Percentiles rank a stretch among this genome's conserved stretches.
Conservation (phyloP, 768 basidiomycete species). For the Hypholoma sublateritium region DNA sequence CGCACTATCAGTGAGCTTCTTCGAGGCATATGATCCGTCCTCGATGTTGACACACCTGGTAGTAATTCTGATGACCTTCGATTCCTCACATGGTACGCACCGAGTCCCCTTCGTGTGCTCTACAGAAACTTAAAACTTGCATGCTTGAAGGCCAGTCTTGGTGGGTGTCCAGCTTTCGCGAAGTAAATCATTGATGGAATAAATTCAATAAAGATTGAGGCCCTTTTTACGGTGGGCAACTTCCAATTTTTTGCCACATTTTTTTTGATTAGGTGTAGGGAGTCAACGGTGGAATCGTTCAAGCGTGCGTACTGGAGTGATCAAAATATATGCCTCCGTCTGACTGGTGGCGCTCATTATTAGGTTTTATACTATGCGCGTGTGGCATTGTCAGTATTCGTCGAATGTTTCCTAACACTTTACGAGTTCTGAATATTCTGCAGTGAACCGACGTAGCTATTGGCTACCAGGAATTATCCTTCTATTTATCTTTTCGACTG, state of each 20-base stretch:
- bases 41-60: background rate
- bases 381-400: conserved; percentile 42
- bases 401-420: background rate
- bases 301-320: conserved; percentile 33
- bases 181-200: background rate
- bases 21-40: background rate
- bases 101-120: background rate
- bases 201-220: conserved; percentile 36
- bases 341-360: background rate
- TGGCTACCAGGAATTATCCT: conserved; percentile 30
- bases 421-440: background rate
- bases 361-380: conserved; percentile 49
- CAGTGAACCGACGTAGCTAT: conserved; percentile 43
- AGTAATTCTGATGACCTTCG: conserved; percentile 25
- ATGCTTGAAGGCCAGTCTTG: conserved; percentile 33
- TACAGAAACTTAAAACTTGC: background rate
- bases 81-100: conserved; percentile 26
- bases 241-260: background rate
- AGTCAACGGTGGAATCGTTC: conserved; percentile 50
- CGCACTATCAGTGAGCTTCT: conserved; percentile 34
- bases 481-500: conserved; percentile 30
- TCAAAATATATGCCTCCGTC: background rate
- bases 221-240: conserved; percentile 40
- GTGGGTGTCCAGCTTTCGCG: conserved; percentile 22
- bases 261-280: conserved; percentile 32